These are phyloP conservation scores for Martensiomyces pterosporus DNA, from an alignment of 192 early-diverging fungal species.

Conservation along the genomic window DNA sequence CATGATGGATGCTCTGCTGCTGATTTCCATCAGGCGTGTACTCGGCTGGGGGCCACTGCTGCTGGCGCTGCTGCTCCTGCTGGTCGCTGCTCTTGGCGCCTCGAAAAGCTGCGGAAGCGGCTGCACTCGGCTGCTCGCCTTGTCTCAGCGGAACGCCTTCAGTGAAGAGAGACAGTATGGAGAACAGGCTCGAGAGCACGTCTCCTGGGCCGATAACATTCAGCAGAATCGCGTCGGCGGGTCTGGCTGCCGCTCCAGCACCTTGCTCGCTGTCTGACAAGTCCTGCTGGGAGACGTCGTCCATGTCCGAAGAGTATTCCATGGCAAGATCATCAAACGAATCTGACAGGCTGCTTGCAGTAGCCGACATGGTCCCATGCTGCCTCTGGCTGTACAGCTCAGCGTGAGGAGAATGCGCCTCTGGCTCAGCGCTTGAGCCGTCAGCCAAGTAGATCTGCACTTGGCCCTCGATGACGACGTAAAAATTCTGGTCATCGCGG, in stretches of 20 bases:
- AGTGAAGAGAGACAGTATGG: slow-evolving; percentile 85
- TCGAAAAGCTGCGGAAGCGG: neutral
- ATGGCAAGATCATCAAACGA: neutral
- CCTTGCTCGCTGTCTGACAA: too few relatives aligned
- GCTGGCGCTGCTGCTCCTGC: slow-evolving; percentile 4
- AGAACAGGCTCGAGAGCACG: slow-evolving; percentile 89
- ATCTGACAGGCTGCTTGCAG: too few relatives aligned
- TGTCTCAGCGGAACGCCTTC: slow-evolving; percentile 61
- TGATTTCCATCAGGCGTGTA: neutral
- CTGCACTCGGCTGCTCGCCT: neutral
- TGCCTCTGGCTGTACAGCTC: too few relatives aligned
- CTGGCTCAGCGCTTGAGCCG: too few relatives aligned
- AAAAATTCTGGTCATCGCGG: slow-evolving; percentile 69
- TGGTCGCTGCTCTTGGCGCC: slow-evolving; percentile 5
- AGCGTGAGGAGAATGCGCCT: too few relatives aligned
- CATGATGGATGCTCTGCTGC: slow-evolving; percentile 2
- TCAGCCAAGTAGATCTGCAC: slow-evolving; percentile 80
- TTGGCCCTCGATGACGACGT: slow-evolving; percentile 92
- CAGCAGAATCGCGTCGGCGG: slow-evolving; percentile 57
- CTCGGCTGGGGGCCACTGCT: slow-evolving; percentile 1
- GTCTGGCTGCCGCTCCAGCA: slow-evolving; percentile 9
- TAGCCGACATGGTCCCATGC: too few relatives aligned
- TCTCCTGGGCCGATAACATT: slow-evolving; percentile 89
- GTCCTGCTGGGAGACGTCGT: too few relatives aligned
- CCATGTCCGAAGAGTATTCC: neutral